Percentiles rank a stretch among this genome's conserved stretches.
These are phyloP conservation scores for Penicillium sp. DNA, from an alignment of 2,329 filamentous ascomycete species.

Conservation along the genomic window DNA sequence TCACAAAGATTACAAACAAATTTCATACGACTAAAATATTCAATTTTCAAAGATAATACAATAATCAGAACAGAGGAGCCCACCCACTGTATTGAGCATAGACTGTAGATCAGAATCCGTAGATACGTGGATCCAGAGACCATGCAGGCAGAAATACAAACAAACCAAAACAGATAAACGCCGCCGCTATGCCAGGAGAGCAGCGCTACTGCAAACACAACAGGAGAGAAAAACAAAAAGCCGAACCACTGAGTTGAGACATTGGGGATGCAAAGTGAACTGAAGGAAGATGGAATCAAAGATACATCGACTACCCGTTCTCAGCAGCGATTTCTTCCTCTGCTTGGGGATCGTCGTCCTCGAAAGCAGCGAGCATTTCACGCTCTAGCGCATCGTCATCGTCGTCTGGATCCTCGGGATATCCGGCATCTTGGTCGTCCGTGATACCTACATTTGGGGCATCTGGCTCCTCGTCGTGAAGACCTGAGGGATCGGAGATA, in stretches of 20 bases:
- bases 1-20: background rate
- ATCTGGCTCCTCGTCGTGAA: constrained; percentile 24
- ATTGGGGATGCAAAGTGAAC: background rate
- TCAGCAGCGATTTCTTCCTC: constrained; percentile 36
- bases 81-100: constrained; percentile 2
- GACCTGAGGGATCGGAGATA: constrained; percentile 7
- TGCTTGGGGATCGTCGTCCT: constrained; percentile 39
- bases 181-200: constrained; percentile 33
- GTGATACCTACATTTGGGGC: constrained; percentile 28
- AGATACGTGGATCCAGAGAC: background rate
- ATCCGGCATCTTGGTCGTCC: constrained; percentile 28
- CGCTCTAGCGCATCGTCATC: constrained; percentile 49
- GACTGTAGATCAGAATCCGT: background rate
- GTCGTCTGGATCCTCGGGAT: constrained; percentile 33
- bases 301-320: constrained; percentile 25
- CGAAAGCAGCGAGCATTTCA: constrained; percentile 61
- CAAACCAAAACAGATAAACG: constrained; percentile 16
- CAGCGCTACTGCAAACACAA: constrained; percentile 24
- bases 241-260: constrained; percentile 1
- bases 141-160: constrained; percentile 1
- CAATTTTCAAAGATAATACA: constrained; percentile 3
- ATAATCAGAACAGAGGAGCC: background rate
- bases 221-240: constrained; percentile 1
- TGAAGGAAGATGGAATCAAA: background rate
- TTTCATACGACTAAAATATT: background rate